phyloP scores from a whole-genome alignment of 352 stramenopile species.

The Phytophthora boehmeriae region DNA sequence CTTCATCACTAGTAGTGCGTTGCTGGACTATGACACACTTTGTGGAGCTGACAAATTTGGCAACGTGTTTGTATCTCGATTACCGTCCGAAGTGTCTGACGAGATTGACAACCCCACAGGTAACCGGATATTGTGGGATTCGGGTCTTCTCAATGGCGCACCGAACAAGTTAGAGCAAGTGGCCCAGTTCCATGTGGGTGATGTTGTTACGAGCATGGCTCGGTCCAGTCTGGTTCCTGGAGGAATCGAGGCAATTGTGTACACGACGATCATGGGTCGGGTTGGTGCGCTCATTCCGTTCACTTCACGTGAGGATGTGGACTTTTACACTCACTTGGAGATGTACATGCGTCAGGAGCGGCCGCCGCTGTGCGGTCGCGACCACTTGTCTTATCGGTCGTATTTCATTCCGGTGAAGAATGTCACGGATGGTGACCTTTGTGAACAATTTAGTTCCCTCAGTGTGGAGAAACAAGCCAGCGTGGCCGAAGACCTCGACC shows the following conservation, averaged over 20 bases:
- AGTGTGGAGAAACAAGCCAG: constrained; percentile 94
- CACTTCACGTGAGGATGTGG: constrained; percentile 95
- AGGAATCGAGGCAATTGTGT: constrained; percentile 97
- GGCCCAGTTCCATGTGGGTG: constrained; percentile 97
- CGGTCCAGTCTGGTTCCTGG: constrained; percentile 95
- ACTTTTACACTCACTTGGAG: constrained; percentile 99
- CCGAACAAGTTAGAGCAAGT: constrained; percentile 97
- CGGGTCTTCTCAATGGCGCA: constrained; percentile 89
- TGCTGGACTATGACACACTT: constrained; percentile 98
- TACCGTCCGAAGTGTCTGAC: constrained; percentile 94
- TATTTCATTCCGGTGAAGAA: constrained; percentile 99
- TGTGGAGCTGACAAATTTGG: constrained; percentile 99
- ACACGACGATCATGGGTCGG: constrained; percentile 96
- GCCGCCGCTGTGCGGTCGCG: constrained; percentile 93
- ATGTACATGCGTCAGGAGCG: constrained; percentile 94
- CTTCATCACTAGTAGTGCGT: constrained; percentile 82
- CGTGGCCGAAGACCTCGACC: constrained; percentile 96
- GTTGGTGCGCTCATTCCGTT: constrained; percentile 98
- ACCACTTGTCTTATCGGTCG: constrained; percentile 97
- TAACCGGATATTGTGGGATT: constrained; percentile 97
- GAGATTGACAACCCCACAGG: constrained; percentile 96
- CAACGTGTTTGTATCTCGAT: constrained; percentile 96
- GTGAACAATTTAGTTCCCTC: constrained; percentile 95
- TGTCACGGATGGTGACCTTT: constrained; percentile 98
- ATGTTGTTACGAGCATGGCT: constrained; percentile 98